Evolutionary conservation across 768 basidiomycete genomes (phyloP).

Genomic region (Leccinum aurantiacum): DNA sequence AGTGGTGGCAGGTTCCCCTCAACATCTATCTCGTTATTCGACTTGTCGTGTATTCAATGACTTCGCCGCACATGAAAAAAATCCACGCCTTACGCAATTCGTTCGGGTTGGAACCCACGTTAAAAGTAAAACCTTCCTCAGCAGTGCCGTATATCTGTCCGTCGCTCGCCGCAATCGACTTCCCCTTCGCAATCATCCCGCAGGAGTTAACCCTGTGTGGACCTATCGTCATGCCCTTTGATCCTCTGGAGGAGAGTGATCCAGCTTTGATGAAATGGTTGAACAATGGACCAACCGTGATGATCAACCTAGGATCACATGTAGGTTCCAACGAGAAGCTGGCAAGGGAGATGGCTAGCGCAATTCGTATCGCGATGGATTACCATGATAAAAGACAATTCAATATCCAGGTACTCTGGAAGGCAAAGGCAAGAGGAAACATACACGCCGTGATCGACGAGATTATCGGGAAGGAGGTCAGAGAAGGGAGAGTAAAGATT

Average conservation of each 20-base stretch:
- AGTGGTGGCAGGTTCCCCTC: conserved; percentile 17
- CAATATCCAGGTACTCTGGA: conserved; percentile 33
- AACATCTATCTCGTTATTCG: conserved; percentile 1
- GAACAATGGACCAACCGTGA: too few species aligned
- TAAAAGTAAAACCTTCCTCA: neutral
- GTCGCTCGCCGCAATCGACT: conserved; percentile 3
- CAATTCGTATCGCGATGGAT: conserved; percentile 10
- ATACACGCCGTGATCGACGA: neutral
- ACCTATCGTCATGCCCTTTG: neutral
- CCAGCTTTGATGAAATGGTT: too few species aligned
- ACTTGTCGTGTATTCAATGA: neutral
- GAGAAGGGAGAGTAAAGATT: conserved; percentile 8
- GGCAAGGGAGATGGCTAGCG: conserved; percentile 4
- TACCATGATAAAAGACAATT: neutral
- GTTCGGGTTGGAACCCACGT: neutral
- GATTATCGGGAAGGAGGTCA: conserved; percentile 4
- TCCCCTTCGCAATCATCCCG: conserved; percentile 6
- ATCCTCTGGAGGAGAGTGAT: too few species aligned
- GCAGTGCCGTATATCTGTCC: conserved; percentile 7
- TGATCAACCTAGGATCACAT: conserved; percentile 8
- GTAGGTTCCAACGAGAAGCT: neutral
- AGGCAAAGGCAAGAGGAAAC: neutral
- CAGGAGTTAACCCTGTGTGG: conserved; percentile 8
- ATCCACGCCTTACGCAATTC: neutral
- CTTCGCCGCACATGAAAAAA: neutral